A percentile compares a stretch with the other conserved stretches of the same genome.
Evolutionary conservation across 2,329 filamentous ascomycete species (phyloP).

Genomic region (Venturia pyrina): DNA sequence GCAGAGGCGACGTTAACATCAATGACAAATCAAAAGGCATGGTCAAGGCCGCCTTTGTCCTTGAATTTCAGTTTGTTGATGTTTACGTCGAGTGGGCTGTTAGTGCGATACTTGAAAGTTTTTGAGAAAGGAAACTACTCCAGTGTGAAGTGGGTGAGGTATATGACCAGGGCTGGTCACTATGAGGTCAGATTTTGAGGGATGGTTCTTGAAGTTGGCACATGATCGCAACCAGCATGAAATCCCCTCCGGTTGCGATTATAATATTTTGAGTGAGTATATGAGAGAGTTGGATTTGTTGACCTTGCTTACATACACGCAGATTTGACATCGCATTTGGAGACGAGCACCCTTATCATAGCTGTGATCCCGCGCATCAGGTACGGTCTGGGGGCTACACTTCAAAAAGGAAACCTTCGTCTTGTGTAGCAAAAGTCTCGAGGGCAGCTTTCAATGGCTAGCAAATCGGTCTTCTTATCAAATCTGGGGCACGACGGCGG

Average conservation of each 20-base stretch:
- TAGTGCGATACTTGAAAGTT: constrained; percentile 93
- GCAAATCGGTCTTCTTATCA: background rate
- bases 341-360: background rate
- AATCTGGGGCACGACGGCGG: background rate
- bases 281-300: background rate
- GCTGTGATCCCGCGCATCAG: background rate
- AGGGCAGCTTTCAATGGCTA: background rate
- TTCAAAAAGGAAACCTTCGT: too few species aligned
- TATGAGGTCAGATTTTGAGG: constrained; percentile 9
- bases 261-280: background rate
- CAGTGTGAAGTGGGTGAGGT: constrained; percentile 97
- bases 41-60: constrained; percentile 86
- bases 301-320: background rate
- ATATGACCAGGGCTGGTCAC: constrained; percentile 51
- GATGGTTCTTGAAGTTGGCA: background rate
- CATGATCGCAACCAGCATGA: background rate
- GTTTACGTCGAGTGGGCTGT: constrained; percentile 89
- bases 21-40: constrained; percentile 97
- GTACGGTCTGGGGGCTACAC: background rate
- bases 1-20: constrained; percentile 87
- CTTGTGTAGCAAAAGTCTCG: background rate
- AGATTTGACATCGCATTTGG: constrained; percentile 1
- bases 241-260: background rate
- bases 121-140: constrained; percentile 99
- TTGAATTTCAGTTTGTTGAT: constrained; percentile 90